Evolutionary conservation across 129 eudicot species (phyloP), one percentile per base, ranked within the genome.

Genomic region (Pseudognaphalium luteoalbum): DNA sequence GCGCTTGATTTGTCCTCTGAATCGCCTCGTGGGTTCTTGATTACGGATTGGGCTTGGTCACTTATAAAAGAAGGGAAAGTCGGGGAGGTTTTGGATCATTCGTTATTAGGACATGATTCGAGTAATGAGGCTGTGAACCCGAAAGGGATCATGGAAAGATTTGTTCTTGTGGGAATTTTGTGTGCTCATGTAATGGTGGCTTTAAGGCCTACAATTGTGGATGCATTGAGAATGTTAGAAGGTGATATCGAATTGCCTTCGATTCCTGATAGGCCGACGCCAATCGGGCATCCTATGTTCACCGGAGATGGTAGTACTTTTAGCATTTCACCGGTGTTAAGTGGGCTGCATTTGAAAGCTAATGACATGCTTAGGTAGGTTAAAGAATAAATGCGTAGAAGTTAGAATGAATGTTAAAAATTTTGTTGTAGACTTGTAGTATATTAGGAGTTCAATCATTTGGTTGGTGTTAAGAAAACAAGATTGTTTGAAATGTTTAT

Each of bases 181-280:
- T 91, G 97, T 83, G 97, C 97, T 74, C 97, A 91, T 83, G 97
- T 91, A 2, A 91, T 88, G 97, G 97, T 91, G 75, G 93, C 90
- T 74, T 67, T 91, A 17, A 81, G 97, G 84, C 97, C 97, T 35
- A 88, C 94, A 41, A 88, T 91, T 42, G 33, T 80, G 73, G 97
- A 91, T 50, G 97, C 87, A 57, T 58, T 91, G 64, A 91, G 86
- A 73, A 91, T 91, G 93, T 81, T 91, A 69, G 97, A 91, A 81
- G 97, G 97, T 32, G 97, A 91, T 77, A 83, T 88, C n/a, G 94
- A 88, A 80, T 87, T 91, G 72, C 97, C 97, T 15, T 60, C 74
- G 20, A 83, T 91, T 56, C 93, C 93, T 1, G 97, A 91, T 79
- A 74, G 97, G 81, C 94, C 94, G 6, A 80, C 88, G 0, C 94